Base-by-base conservation (phyloP, 148 eudicot genomes). In the Dianthus caryophyllus region DNA sequence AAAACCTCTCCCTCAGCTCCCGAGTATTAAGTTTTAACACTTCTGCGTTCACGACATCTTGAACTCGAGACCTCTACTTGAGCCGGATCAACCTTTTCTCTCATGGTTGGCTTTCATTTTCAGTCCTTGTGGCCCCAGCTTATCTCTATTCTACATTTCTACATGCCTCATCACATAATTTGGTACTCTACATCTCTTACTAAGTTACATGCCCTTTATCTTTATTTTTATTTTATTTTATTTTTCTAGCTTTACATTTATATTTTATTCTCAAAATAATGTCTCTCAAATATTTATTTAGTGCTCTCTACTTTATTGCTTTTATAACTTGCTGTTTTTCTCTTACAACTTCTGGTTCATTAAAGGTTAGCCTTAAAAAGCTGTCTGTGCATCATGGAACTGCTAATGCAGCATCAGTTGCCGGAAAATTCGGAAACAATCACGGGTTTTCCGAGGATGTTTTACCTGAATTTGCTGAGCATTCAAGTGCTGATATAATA, bases 301-400 rank as follows among this genome's bases (percentile, higher is more conserved):
- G 61, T 44, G 48, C 74, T 65, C 54, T 88, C 22, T 77, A 73
- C 77, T 58, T 88, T 22, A 77, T 71, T 69, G 76, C 78, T 21
- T 56, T 82, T 39, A 50, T 79, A 53, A 75, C 47, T 73, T 74
- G 70, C 30, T 39, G 76, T 9, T 61, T 80, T 67, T 73, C 84
- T 67, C 69, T 79, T 53, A 73, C 77, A 55, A 75, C 88, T 64
- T 70, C 73, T 68, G 84, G 73, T 7, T 63, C 86, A 39, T 61
- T 81, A 60, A 83, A 76, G 66, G 71, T 88, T 26, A 66, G 74
- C 66, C 75, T 91, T 62, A 88, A 81, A 76, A 86, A 74, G 75
- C 71, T 77, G 44, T 36, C 70, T 30, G 67, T 72, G 61, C 88
- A 81, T 74, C 73, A 78, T 53, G 22, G 70, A 49, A 75, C 65